Base-by-base conservation (phyloP, 495 filamentous ascomycete species). In the Hypoxylon perforatum region DNA sequence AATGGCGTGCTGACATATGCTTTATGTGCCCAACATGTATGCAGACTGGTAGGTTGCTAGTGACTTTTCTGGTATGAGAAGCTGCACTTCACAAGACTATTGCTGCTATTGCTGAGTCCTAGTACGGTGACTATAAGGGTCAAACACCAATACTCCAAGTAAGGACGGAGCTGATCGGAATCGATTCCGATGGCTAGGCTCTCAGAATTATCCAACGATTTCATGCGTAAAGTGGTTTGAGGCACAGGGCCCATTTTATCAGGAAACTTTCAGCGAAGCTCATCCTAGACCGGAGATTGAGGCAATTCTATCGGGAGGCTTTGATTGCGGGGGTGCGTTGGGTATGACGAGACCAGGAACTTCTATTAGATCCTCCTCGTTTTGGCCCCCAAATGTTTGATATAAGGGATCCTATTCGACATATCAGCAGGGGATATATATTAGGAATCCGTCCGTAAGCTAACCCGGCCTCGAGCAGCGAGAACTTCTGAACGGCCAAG, bases 1-100 rank as follows among this genome's bases (percentile, higher is more conserved):
- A 69, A 69, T 69, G 51, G 60, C 51, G 51, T 64, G 39, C 22
- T 69, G 66, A 64, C 66, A 69, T 50, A 64, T 69, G 61, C 60
- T 69, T 63, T 30, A 39, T 64, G 51, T 57, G 57, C 61, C 66
- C 66, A 69, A 64, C 30, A 38, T n/a, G n/a, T 69, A 52, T 48
- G 45, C 64, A 58, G 48, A 67, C 52, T 59, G 55, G 50, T 64
- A 51, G 50, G 44, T 36, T 45, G 55, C 56, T 63, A 56, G 38
- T 45, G n/a, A n/a, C 53, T 59, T 59, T 61, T 56, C 51, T 54
- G 47, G 56, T 50, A 61, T 48, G 66, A 62, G 44, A 42, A 54
- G 60, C 55, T 57, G 61, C 61, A 60, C 50, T 56, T 25, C 51
- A 52, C n/a, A 36, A 51, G 25, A 60, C 64, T 59, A 49, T 63